Evolutionary conservation across 805 yeast species (phyloP), one percentile per base, ranked within the genome.

Genomic region (Diddensiella transvaalensis): DNA sequence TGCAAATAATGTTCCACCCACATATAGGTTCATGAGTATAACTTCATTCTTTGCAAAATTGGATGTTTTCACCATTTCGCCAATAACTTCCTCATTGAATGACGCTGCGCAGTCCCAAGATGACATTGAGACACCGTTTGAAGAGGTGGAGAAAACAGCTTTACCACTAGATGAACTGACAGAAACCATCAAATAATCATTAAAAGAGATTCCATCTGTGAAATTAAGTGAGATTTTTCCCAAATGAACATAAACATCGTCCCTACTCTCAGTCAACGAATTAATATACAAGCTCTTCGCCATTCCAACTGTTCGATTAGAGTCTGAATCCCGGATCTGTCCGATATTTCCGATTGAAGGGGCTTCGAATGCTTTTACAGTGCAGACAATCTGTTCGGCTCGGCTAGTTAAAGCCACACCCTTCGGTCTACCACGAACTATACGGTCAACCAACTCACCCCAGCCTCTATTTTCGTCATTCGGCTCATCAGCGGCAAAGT

Each of bases 371-470:
- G 87, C 95, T 63, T 86, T 87, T 40, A 87, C 78, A 1, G 90
- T 75, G 6, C 86, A 76, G 29, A 79, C 74, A 54, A 88, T 70
- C 49, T 73, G 75, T 57, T 84, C 90, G 2, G 93, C 88, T 63
- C 95, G 75, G 22, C 91, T 89, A 52, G 87, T 85, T 23, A 85
- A 76, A 3, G 90, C 91, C 55, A 60, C 59, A 54, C 95, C 95
- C 47, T 77, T 77, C 49, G 74, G 78, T 0, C 90, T 78, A 22
- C 95, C 93, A 13, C 78, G 64, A 54, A 88, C 82, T 51, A 88
- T 85, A 58, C 95, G 72, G 58, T 87, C 88, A 19, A 85, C 77
- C 44, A 86, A 68, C 53, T 84, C 90, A 68, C 96, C 96, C 96
- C 96, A 88, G 43, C 96, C 96, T 51, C 79, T 76, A 61, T 81